Evolutionary conservation across 1,284 basidiomycete genomes (phyloP).

Genomic region (Cystobasidium sp.): DNA sequence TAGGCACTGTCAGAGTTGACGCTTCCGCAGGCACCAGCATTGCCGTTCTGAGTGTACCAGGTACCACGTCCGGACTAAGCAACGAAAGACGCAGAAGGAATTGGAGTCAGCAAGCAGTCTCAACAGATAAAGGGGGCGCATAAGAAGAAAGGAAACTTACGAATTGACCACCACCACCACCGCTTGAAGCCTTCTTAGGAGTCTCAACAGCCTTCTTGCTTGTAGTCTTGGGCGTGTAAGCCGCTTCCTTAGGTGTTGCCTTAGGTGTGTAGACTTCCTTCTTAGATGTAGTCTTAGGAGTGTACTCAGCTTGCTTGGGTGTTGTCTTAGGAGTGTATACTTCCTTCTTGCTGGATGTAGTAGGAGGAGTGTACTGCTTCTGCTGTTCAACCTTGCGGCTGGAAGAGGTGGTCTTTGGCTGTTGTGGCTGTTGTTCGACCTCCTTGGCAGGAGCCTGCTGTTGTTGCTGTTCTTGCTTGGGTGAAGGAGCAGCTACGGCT

Average conservation of each 20-base stretch:
- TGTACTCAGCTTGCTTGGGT: slow-evolving; percentile 14
- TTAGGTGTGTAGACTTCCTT: slow-evolving; percentile 23
- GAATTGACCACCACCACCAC: slow-evolving; percentile 34
- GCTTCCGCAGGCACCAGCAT: slow-evolving; percentile 55
- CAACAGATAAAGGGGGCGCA: neutral
- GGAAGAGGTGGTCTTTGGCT: slow-evolving; percentile 19
- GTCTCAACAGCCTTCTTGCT: slow-evolving; percentile 23
- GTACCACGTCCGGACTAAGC: slow-evolving; percentile 46
- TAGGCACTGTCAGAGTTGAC: slow-evolving; percentile 58
- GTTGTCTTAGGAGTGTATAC: slow-evolving; percentile 27
- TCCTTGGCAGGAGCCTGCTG: neutral
- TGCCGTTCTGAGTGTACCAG: slow-evolving; percentile 53
- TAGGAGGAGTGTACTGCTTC: neutral
- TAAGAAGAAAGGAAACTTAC: slow-evolving; percentile 1
- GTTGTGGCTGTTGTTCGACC: slow-evolving; percentile 2
- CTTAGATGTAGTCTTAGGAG: slow-evolving; percentile 17
- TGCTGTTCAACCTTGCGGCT: slow-evolving; percentile 1
- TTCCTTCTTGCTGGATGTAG: slow-evolving; percentile 8
- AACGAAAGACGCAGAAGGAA: neutral
- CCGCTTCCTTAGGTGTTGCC: slow-evolving; percentile 17
- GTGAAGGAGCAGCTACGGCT: slow-evolving; percentile 17
- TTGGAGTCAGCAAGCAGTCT: neutral
- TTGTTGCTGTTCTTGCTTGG: slow-evolving; percentile 14
- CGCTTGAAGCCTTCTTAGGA: slow-evolving; percentile 1
- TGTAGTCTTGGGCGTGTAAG: slow-evolving; percentile 25